Evolutionary conservation across 2,329 filamentous ascomycete species (phyloP), one percentile per base, ranked within the genome.

Genomic region (Cadophora luteo-olivacea): DNA sequence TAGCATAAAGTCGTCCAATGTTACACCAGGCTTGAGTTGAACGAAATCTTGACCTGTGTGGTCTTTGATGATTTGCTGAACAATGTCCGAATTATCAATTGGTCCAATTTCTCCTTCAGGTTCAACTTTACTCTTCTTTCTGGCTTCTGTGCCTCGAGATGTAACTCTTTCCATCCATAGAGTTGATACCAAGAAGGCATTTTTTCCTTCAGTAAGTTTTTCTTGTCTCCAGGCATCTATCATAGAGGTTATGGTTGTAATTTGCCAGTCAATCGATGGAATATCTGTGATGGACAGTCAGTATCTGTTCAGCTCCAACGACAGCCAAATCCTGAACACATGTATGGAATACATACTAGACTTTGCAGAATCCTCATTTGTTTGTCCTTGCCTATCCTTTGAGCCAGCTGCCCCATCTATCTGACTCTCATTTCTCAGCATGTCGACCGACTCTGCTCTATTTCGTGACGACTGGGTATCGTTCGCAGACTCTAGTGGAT

Each of bases 61-160:
- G 68, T 88, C 85, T 61, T 79, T 80, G 67, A 89, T 82, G 45
- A 85, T 83, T 70, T 89, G 85, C 68, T 89, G 83, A 63, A 94
- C 88, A 69, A 97, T 89, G 76, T 94, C 91, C 0, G 91, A 89
- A 77, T 97, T 97, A 82, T 97, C 93, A 38, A 98, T 87, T 0
- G 92, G 92, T 1, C 94, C 94, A 8, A 81, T 74, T 4, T 88
- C 85, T 7, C 86, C 87, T 68, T 90, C 85, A 12, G 84, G 77
- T 11, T 86, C 85, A n/a, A 84, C 81, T 70, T 92, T 91, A 69
- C 87, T 85, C 24, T 83, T 84, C 63, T 84, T 80, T 67, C 86
- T 85, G 19, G 83, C 79, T n/a, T 88, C 86, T 9, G 86, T 84
- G 61, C 87, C 87, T 66, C 92, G 84, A 29, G 91, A 86, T 68